Conservation (phyloP, 2,329 filamentous ascomycete species). For the Sordariomycetes sp. region DNA sequence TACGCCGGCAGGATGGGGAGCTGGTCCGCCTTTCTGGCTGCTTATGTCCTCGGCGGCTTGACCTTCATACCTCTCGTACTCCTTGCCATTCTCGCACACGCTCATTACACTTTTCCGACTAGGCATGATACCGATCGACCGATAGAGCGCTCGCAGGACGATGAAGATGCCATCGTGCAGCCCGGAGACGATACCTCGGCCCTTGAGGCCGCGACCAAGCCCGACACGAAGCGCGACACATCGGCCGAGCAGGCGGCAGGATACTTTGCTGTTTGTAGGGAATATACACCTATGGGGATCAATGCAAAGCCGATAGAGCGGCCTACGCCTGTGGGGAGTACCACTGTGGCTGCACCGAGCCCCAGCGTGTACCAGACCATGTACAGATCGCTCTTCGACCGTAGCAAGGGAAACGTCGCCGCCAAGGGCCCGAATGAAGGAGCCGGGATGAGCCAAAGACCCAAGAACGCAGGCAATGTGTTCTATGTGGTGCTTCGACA, state of each 20-base stretch:
- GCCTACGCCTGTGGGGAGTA: conserved; percentile 67
- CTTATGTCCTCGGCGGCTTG: conserved; percentile 79
- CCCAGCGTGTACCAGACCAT: conserved; percentile 97
- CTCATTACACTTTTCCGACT: conserved; percentile 58
- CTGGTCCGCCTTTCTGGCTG: conserved; percentile 53
- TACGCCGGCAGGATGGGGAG: conserved; percentile 29
- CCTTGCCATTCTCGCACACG: conserved; percentile 50
- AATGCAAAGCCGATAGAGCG: conserved; percentile 89
- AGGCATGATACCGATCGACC: conserved; percentile 26
- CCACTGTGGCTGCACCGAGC: conserved; percentile 67
- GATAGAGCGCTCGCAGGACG: conserved; percentile 5
- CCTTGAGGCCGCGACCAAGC: conserved; percentile 53
- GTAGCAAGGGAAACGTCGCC: conserved; percentile 46
- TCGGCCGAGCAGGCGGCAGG: conserved; percentile 68
- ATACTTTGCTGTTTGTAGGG: conserved; percentile 90
- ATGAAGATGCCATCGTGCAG: conserved; percentile 35
- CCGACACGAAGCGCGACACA: conserved; percentile 43
- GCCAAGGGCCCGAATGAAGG: too few species aligned
- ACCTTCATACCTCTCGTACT: conserved; percentile 76
- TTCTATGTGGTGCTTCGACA: conserved; percentile 92
- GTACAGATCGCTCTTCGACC: conserved; percentile 92
- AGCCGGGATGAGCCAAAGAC: conserved; percentile 43
- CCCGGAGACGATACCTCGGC: conserved; percentile 56
- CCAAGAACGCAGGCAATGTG: conserved; percentile 69
- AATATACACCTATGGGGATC: conserved; percentile 84